Conservation (phyloP, 2,329 filamentous ascomycete genomes). For the Cercospora sojina region DNA sequence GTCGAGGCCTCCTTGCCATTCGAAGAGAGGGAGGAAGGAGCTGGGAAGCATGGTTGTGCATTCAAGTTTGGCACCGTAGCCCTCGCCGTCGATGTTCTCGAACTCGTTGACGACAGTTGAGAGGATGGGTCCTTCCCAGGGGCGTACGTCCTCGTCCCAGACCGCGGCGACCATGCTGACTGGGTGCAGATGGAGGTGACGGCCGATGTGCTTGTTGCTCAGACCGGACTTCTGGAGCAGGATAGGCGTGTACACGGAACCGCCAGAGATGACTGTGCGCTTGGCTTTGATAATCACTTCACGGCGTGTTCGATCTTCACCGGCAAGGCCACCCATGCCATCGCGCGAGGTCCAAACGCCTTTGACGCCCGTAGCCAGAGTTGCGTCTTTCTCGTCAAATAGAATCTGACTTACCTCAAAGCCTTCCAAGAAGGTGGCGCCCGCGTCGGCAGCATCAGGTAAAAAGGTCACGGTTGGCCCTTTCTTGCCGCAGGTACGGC, state of each 20-base stretch:
- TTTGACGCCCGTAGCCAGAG: constrained; percentile 66
- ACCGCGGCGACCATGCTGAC: constrained; percentile 57
- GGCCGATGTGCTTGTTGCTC: constrained; percentile 77
- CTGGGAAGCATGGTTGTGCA: constrained; percentile 72
- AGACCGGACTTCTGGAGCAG: constrained; percentile 76
- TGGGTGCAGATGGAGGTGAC: constrained; percentile 79
- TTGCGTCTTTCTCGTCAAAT: constrained; percentile 58
- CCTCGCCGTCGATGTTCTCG: constrained; percentile 75
- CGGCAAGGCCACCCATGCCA: constrained; percentile 57
- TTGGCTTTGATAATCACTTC: constrained; percentile 73
- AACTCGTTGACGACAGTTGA: constrained; percentile 75
- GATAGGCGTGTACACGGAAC: constrained; percentile 73
- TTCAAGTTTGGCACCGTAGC: constrained; percentile 83
- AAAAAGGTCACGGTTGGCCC: constrained; percentile 76
- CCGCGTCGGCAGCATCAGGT: constrained; percentile 73
- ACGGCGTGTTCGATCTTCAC: constrained; percentile 53
- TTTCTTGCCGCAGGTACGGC: constrained; percentile 68
- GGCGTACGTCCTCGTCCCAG: constrained; percentile 67
- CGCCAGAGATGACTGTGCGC: constrained; percentile 75
- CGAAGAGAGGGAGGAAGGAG: constrained; percentile 59
- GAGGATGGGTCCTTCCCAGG: constrained; percentile 69
- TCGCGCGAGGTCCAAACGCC: constrained; percentile 76
- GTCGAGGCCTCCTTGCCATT: constrained; percentile 67
- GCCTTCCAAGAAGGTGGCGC: constrained; percentile 80
- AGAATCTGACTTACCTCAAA: constrained; percentile 69